phyloP scores from a whole-genome alignment of 345 rosid species.

The Syzygium grande region DNA sequence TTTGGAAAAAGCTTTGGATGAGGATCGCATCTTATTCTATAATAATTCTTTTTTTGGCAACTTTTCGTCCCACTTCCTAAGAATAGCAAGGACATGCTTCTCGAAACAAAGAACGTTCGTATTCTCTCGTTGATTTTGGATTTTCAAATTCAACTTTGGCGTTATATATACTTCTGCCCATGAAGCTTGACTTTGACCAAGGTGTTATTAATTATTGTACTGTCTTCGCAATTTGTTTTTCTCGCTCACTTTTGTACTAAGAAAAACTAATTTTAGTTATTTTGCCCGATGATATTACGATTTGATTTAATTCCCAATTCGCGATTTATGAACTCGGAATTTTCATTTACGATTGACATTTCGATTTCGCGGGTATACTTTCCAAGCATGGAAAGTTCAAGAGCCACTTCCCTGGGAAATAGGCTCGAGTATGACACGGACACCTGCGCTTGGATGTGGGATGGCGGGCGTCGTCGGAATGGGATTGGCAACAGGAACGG shows the following conservation, averaged over 20 bases:
- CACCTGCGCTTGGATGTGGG: neutral
- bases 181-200: neutral
- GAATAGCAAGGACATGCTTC: neutral
- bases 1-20: neutral
- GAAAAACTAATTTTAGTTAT: neutral
- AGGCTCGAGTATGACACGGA: neutral
- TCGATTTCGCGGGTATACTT: accelerated
- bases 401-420: neutral
- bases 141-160: neutral
- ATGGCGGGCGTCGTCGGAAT: accelerated
- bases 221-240: no score
- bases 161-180: neutral
- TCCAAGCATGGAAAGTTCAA: neutral
- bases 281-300: accelerated
- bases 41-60: neutral
- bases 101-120: neutral
- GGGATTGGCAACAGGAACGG: neutral
- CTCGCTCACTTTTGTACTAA: neutral
- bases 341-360: accelerated
- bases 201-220: neutral
- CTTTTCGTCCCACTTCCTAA: neutral
- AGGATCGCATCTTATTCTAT: neutral
- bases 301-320: neutral
- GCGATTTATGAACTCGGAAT: neutral
- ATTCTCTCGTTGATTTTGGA: neutral